Evolutionary conservation across 345 rosid genomes (phyloP).

Genomic region (Camelina hispida): DNA sequence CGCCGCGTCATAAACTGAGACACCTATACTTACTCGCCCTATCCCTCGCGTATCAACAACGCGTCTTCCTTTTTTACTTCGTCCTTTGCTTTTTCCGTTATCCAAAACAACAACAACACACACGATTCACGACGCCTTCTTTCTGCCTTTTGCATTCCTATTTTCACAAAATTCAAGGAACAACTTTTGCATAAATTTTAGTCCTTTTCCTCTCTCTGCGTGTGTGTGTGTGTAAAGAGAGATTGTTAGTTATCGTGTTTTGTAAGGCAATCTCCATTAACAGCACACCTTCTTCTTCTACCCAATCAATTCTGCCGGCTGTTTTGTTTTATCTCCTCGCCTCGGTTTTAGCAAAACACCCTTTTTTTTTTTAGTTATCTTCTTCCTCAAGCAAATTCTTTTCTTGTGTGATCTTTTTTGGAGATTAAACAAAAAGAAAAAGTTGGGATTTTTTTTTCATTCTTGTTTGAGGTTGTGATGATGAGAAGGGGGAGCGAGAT

Average conservation of each 20-base stretch:
- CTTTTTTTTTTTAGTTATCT: neutral
- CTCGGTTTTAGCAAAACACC: constrained; percentile 1
- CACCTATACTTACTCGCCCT: neutral
- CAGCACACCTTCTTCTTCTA: neutral
- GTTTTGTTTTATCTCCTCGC: neutral
- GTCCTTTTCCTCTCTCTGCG: neutral
- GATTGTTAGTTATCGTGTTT: neutral
- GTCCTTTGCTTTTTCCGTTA: no score
- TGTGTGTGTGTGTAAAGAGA: neutral
- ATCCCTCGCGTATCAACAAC: no score
- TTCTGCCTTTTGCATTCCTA: no score
- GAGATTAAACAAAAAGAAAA: neutral
- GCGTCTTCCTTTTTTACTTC: no score
- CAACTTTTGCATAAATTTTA: neutral
- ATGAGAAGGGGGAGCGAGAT: constrained; percentile 62
- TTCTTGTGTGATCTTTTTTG: neutral
- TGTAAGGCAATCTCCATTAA: neutral
- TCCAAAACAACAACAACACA: no score
- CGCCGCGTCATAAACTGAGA: no score
- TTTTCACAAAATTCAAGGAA: no score
- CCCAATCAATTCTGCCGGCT: constrained; percentile 17
- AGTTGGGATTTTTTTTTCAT: neutral
- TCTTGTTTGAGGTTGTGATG: constrained; percentile 30
- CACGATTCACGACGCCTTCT: no score
- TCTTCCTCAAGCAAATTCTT: constrained; percentile 7